phyloP scores from a whole-genome alignment of 306 rosid genomes.

The Cicer arietinum region DNA sequence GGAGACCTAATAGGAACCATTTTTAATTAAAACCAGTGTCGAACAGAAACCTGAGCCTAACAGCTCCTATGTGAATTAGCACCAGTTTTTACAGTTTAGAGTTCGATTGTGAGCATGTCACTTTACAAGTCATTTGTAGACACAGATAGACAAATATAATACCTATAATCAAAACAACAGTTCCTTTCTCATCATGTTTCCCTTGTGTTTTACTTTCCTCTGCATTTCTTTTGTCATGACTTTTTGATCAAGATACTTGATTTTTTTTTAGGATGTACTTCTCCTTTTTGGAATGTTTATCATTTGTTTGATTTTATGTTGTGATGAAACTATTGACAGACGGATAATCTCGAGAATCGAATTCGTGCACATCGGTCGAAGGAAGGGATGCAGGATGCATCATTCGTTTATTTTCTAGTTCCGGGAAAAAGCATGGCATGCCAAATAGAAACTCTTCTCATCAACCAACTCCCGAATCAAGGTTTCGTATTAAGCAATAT shows the following conservation, averaged over 20 bases:
- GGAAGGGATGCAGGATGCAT: constrained; percentile 73
- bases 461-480: constrained; percentile 78
- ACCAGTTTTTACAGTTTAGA: not conserved
- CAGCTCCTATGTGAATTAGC: not conserved
- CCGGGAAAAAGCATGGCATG: constrained; percentile 87
- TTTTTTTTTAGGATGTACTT: not conserved
- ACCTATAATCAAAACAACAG: not conserved
- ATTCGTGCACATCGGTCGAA: constrained; percentile 70
- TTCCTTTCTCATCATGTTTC: not conserved
- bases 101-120: not conserved
- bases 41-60: not conserved
- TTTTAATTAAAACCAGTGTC: constrained; percentile 14
- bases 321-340: constrained; percentile 51
- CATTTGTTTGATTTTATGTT: constrained; percentile 17
- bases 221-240: not conserved
- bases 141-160: not conserved
- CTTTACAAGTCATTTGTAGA: not conserved
- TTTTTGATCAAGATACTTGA: not conserved
- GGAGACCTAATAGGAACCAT: not conserved
- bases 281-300: constrained; percentile 2
- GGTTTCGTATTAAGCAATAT: constrained; percentile 73
- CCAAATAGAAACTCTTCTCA: constrained; percentile 89
- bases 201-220: not conserved
- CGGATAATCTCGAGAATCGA: constrained; percentile 85
- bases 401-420: constrained; percentile 72